phyloP scores from a whole-genome alignment of 768 basidiomycete genomes.

The Collybia mongolica region DNA sequence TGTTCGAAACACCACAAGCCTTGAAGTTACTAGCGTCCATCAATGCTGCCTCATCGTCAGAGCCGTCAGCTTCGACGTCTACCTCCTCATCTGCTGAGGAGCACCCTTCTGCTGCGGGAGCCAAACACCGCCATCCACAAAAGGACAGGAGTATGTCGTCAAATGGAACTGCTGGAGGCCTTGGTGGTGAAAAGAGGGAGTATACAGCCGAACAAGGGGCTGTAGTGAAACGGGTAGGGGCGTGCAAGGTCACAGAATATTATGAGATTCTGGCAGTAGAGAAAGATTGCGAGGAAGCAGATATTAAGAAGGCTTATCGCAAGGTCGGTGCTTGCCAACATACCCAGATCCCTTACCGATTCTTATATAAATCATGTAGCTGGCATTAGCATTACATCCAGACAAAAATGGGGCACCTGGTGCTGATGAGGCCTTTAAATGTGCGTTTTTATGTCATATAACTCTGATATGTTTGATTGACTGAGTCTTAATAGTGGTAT shows the following conservation, averaged over 20 bases:
- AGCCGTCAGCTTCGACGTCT: constrained; percentile 37
- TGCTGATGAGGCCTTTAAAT: constrained; percentile 97
- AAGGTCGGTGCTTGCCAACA: constrained; percentile 57
- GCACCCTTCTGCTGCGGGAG: constrained; percentile 72
- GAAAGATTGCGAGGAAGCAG: constrained; percentile 78
- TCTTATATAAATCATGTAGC: constrained; percentile 35
- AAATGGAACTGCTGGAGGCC: constrained; percentile 51
- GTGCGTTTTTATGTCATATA: constrained; percentile 35
- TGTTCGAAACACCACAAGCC: constrained; percentile 81
- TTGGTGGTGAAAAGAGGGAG: constrained; percentile 75
- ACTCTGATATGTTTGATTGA: constrained; percentile 2
- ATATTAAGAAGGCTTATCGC: constrained; percentile 93
- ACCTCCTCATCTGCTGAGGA: constrained; percentile 49
- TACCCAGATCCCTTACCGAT: background rate
- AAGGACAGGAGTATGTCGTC: constrained; percentile 17
- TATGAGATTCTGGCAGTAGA: constrained; percentile 87
- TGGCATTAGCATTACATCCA: constrained; percentile 86
- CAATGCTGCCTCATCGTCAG: constrained; percentile 51
- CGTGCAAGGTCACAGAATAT: constrained; percentile 87
- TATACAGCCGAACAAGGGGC: constrained; percentile 83
- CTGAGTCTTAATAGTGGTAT: constrained; percentile 68
- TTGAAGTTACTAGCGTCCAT: constrained; percentile 64
- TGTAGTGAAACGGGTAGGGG: constrained; percentile 82
- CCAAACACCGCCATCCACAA: constrained; percentile 57
- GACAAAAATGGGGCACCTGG: constrained; percentile 98